Percentiles rank a stretch among this genome's conserved stretches.
These are phyloP conservation scores for Naumovozyma dairenensis DNA, from an alignment of 805 yeast species.

Conservation along the genomic window DNA sequence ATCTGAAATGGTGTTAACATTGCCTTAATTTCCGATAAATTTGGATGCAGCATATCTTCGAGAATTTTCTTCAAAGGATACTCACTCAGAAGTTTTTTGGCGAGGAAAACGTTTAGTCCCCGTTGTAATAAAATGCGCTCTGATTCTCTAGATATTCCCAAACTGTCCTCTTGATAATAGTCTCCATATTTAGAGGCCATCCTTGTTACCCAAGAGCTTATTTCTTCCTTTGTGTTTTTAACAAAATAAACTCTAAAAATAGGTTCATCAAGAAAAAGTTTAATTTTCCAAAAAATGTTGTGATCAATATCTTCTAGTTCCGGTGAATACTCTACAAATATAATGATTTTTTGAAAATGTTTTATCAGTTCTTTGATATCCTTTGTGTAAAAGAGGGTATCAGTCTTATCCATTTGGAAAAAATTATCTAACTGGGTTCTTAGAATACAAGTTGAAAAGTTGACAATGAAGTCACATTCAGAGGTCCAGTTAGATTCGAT, in stretches of 20 bases:
- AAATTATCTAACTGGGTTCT: slow-evolving; percentile 13
- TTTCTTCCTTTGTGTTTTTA: not conserved
- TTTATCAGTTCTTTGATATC: slow-evolving; percentile 4
- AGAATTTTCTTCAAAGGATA: too few relatives aligned
- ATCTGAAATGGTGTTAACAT: too few relatives aligned
- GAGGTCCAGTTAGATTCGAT: slow-evolving; percentile 8
- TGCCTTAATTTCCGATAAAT: too few relatives aligned
- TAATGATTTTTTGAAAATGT: slow-evolving; percentile 12
- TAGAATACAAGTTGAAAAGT: slow-evolving; percentile 12
- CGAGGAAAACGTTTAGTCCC: slow-evolving; percentile 1
- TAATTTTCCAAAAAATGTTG: slow-evolving; percentile 20
- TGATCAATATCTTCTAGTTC: slow-evolving; percentile 8
- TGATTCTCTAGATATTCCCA: too few relatives aligned
- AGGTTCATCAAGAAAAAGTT: slow-evolving; percentile 6
- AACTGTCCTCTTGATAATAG: too few relatives aligned
- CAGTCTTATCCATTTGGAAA: slow-evolving; percentile 10
- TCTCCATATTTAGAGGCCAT: slow-evolving; percentile 1
- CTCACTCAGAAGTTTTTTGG: not conserved
- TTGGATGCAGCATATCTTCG: too few relatives aligned
- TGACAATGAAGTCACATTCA: slow-evolving; percentile 16
- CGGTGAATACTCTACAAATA: slow-evolving; percentile 11
- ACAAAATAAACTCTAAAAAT: slow-evolving; percentile 6
- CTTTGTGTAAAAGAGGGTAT: slow-evolving; percentile 9
- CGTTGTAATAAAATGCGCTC: not conserved
- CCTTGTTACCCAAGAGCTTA: slow-evolving; percentile 1